Evolutionary conservation across 169 alveolate genomes (phyloP).

Genomic region (Blepharisma undulans): DNA sequence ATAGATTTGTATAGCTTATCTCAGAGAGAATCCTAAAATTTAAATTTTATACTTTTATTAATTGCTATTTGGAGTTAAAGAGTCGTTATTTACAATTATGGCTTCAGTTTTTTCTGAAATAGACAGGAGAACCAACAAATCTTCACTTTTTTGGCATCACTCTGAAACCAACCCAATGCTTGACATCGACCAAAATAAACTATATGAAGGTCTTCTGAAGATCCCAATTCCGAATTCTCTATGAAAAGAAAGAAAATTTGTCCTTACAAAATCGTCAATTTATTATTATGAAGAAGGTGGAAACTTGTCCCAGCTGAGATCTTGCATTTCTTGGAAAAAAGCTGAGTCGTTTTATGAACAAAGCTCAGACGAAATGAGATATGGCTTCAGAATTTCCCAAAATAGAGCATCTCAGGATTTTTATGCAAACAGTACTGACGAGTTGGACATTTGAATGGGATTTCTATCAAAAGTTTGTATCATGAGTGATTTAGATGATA

Average conservation of each 20-base stretch:
- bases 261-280: neutral
- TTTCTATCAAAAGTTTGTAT: neutral
- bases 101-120: neutral
- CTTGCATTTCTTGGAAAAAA: neutral
- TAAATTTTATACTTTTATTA: too few species aligned
- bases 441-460: conserved; percentile 10
- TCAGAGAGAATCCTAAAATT: too few species aligned
- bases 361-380: neutral
- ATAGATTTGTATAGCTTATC: neutral
- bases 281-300: neutral
- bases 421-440: neutral
- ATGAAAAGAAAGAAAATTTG: neutral
- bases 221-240: neutral
- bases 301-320: neutral
- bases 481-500: neutral
- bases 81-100: neutral
- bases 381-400: neutral
- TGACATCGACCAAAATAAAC: neutral
- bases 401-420: neutral
- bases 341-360: neutral
- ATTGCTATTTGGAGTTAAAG: neutral
- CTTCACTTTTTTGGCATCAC: neutral
- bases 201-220: neutral
- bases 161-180: neutral
- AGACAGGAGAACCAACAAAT: conserved; percentile 9